These are phyloP conservation scores for Phytophthora pini DNA, from an alignment of 352 stramenopile genomes.

Conservation along the genomic window DNA sequence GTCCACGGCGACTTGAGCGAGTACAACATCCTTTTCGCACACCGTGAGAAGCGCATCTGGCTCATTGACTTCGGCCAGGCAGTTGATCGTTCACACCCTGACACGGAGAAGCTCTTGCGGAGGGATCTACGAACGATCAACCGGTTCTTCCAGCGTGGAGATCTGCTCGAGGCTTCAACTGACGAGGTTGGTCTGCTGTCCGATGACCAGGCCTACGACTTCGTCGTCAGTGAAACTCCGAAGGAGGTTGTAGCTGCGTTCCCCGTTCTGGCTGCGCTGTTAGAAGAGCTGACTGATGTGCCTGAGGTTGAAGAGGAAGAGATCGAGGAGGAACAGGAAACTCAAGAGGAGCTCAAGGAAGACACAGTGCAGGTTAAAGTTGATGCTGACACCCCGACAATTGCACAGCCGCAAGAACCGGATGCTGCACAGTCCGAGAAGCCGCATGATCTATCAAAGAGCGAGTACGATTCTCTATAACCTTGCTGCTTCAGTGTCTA, in stretches of 20 bases:
- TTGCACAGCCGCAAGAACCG: neutral
- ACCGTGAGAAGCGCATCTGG: constrained; percentile 67
- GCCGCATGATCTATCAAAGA: constrained; percentile 8
- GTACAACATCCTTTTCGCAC: constrained; percentile 91
- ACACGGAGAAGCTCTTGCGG: constrained; percentile 63
- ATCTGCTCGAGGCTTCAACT: constrained; percentile 39
- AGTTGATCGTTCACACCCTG: constrained; percentile 82
- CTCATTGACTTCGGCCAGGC: constrained; percentile 94
- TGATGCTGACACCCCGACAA: neutral
- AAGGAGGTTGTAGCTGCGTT: constrained; percentile 42
- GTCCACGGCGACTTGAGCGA: constrained; percentile 79
- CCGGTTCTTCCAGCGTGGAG: constrained; percentile 76
- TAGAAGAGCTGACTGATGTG: constrained; percentile 47
- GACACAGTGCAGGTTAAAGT: constrained; percentile 6
- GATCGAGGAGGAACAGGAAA: constrained; percentile 10
- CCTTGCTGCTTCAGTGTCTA: neutral
- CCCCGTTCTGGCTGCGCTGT: constrained; percentile 32
- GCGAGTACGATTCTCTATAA: constrained; percentile 21
- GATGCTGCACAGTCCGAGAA: constrained; percentile 3
- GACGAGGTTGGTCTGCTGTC: constrained; percentile 53
- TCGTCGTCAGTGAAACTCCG: constrained; percentile 37
- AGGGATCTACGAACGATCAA: constrained; percentile 82
- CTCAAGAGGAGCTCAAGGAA: constrained; percentile 13
- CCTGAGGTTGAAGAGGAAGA: constrained; percentile 20
- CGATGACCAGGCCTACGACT: constrained; percentile 53